Conservation (phyloP, 495 filamentous ascomycete genomes). For the Penicillium daleae region DNA sequence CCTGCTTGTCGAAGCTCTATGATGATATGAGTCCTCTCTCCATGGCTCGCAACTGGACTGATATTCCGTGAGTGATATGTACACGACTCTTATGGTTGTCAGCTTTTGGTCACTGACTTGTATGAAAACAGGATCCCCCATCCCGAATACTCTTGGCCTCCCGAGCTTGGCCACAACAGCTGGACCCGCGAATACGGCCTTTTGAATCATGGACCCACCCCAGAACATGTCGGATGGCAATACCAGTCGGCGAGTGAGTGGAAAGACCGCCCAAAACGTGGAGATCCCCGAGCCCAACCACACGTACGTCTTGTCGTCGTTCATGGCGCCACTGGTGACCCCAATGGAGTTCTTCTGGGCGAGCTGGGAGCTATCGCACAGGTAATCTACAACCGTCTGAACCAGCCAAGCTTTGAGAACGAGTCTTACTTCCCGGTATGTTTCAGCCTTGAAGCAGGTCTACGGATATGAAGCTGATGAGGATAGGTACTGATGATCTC, state of each 20-base stretch:
- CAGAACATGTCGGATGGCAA: conserved; percentile 4
- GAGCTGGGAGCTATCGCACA: conserved; percentile 3
- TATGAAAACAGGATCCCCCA: neutral
- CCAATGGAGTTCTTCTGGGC: neutral
- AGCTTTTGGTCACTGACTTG: neutral
- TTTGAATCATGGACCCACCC: neutral
- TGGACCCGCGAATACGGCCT: conserved; percentile 2
- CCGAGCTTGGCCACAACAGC: conserved; percentile 1
- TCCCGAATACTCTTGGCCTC: conserved; percentile 1
- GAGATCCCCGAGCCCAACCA: neutral
- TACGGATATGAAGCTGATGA: neutral
- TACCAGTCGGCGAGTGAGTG: neutral
- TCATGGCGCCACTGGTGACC: neutral
- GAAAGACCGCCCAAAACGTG: neutral
- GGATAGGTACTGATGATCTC: conserved; percentile 4
- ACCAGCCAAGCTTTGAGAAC: neutral
- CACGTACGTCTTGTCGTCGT: neutral
- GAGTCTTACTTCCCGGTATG: conserved; percentile 5
- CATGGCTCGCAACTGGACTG: neutral
- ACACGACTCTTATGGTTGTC: neutral
- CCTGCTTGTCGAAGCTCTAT: neutral
- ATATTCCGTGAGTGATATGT: neutral
- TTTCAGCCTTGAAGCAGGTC: neutral
- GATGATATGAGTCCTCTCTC: neutral
- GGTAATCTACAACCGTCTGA: conserved; percentile 1